These are phyloP conservation scores for Phytophthora pluvialis DNA, from an alignment of 352 stramenopile species.

Conservation along the genomic window DNA sequence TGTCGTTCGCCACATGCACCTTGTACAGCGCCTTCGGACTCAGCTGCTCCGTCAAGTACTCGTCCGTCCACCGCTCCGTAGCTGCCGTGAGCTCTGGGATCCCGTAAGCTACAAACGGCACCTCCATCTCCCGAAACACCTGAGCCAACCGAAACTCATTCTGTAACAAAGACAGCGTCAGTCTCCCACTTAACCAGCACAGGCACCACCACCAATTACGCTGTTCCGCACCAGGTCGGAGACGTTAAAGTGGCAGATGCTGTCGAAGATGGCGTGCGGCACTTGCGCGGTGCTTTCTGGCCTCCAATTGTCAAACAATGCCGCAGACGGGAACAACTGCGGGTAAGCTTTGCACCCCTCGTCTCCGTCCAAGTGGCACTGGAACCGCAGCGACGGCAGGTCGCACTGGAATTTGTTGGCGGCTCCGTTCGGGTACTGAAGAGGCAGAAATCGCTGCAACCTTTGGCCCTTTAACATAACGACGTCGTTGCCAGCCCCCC, in stretches of 20 bases:
- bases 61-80: constrained; percentile 84
- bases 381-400: constrained; percentile 60
- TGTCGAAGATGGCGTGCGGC: constrained; percentile 55
- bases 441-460: constrained; percentile 38
- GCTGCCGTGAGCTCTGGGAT: constrained; percentile 86
- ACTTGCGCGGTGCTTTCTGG: constrained; percentile 48
- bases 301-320: constrained; percentile 87
- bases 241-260: constrained; percentile 72
- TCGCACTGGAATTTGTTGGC: constrained; percentile 57
- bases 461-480: constrained; percentile 45
- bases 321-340: constrained; percentile 67
- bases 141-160: constrained; percentile 87
- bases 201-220: background rate
- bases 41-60: constrained; percentile 67
- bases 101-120: constrained; percentile 94
- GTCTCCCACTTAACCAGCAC: background rate
- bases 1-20: constrained; percentile 80
- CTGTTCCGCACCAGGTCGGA: constrained; percentile 48
- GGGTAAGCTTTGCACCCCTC: constrained; percentile 65
- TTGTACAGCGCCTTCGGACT: constrained; percentile 48
- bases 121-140: constrained; percentile 90
- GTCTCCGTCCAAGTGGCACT: constrained; percentile 51
- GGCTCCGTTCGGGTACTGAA: constrained; percentile 53
- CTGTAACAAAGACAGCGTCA: constrained; percentile 35
- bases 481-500: constrained; percentile 12